Evolutionary conservation across 768 basidiomycete genomes (phyloP), one percentile per base, ranked within the genome.

Genomic region (Mycena floridula): DNA sequence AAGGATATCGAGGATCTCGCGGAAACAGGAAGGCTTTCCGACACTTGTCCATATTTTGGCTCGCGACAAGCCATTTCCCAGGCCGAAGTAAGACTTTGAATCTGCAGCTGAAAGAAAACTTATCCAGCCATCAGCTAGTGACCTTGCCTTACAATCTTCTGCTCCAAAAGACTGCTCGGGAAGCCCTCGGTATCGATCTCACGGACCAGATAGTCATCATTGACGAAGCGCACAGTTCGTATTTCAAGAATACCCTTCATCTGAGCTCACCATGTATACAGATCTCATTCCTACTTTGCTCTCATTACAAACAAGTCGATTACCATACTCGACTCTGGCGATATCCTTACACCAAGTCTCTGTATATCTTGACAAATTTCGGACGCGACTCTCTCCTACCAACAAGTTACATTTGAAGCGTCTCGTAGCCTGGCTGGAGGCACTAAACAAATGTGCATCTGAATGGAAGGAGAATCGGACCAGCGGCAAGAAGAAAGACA

Each of bases 1-100:
- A 90, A 89, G 59, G 95, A 96, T 51, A 96, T 99, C 4, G 95
- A 98, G 59, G 94, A 97, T 52, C 76, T 98, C 13, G 88, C 89
- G 6, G 61, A 60, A 7, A 66, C 81, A 2, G 96, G 96, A 2
- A 74, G 77, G 42, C 68, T 79, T 40, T 63, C 76, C 1, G 69
- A 81, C 37, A 82, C 79, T 7, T 99, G 95, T 59, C 90, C 95
- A 0, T 99, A 98, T 64, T 99, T 97, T 60, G 91, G 87, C 3
- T 86, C 91, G 7, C 70, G 96, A 35, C 69, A 76, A 43, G 92
- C 93, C 12, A 91, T 97, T 43, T 80, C 85, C 27, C 89, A 91
- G 58, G 91, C 95, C 25, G 87, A 98, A 73, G 90, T 91, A 49
- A 35, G 71, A 49, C 23, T 43, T 36, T 7, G 27, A 8, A 9